Conservation (phyloP, 768 basidiomycete genomes). For the Mycena haematopus region DNA sequence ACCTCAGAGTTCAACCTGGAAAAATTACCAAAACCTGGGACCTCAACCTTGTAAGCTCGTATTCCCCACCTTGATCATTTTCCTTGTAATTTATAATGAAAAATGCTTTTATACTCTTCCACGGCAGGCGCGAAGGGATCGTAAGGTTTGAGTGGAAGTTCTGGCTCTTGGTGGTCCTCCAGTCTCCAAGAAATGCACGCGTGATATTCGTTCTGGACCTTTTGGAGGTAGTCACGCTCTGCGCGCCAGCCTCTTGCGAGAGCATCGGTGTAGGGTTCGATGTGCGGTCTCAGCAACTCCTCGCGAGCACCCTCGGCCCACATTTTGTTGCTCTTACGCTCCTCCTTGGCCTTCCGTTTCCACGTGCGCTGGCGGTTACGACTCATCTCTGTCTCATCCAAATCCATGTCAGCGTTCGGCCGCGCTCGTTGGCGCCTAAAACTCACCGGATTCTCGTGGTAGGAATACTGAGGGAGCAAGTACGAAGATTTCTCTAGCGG, state of each 20-base stretch:
- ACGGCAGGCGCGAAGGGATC: neutral
- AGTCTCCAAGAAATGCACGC: neutral
- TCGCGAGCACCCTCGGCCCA: conserved; percentile 9
- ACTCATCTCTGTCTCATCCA: too few relatives aligned
- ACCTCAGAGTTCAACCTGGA: too few relatives aligned
- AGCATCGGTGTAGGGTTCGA: conserved; percentile 9
- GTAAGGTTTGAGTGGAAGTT: neutral
- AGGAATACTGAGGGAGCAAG: too few relatives aligned
- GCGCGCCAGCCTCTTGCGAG: neutral
- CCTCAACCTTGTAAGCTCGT: too few relatives aligned
- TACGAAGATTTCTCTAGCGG: too few relatives aligned
- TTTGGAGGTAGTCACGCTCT: conserved; percentile 9
- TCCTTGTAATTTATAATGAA: too few relatives aligned
- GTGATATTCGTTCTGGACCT: conserved; percentile 18
- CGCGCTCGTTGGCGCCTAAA: too few relatives aligned
- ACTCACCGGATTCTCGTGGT: too few relatives aligned
- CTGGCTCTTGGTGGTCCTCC: conserved; percentile 3
- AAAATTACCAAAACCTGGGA: too few relatives aligned
- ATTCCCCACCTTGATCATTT: too few relatives aligned
- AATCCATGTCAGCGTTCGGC: too few relatives aligned
- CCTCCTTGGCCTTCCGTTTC: neutral
- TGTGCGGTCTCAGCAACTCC: neutral
- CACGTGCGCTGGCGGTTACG: neutral
- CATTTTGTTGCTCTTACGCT: neutral
- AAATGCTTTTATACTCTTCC: too few relatives aligned